A percentile compares a stretch with the other conserved stretches of the same genome.
Conservation (phyloP, 2,329 filamentous ascomycete species). For the Exophiala sp. region DNA sequence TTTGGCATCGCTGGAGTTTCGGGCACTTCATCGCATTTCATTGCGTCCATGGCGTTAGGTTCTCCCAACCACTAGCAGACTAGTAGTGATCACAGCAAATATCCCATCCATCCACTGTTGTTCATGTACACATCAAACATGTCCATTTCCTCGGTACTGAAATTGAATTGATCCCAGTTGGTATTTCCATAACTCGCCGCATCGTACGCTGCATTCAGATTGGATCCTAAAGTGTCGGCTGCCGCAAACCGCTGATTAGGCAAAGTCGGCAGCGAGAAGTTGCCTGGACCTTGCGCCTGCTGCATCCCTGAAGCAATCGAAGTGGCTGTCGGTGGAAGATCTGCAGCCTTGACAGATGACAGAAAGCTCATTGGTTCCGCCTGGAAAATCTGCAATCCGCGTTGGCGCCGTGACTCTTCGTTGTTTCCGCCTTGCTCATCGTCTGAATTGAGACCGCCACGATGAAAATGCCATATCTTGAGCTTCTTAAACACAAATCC, state of each 20-base stretch:
- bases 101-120: constrained; percentile 26
- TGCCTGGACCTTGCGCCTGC: neutral
- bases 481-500: constrained; percentile 67
- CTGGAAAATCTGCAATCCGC: constrained; percentile 4
- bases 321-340: neutral
- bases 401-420: constrained; percentile 6
- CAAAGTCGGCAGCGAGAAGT: neutral
- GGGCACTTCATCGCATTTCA: neutral
- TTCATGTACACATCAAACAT: constrained; percentile 26
- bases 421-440: constrained; percentile 8
- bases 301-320: neutral
- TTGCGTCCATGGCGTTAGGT: no score
- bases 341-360: constrained; percentile 3
- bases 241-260: neutral
- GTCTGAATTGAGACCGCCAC: constrained; percentile 38
- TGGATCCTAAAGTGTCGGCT: constrained; percentile 6
- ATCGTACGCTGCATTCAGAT: constrained; percentile 24
- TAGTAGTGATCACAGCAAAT: constrained; percentile 12
- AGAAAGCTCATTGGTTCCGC: constrained; percentile 6
- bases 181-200: constrained; percentile 24
- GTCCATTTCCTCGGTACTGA: constrained; percentile 22
- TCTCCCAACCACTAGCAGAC: no score
- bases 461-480: constrained; percentile 61
- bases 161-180: constrained; percentile 27
- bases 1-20: neutral